A percentile compares a stretch with the other conserved stretches of the same genome.
phyloP scores from a whole-genome alignment of 345 rosid genomes.

The Aquilaria malaccensis region DNA sequence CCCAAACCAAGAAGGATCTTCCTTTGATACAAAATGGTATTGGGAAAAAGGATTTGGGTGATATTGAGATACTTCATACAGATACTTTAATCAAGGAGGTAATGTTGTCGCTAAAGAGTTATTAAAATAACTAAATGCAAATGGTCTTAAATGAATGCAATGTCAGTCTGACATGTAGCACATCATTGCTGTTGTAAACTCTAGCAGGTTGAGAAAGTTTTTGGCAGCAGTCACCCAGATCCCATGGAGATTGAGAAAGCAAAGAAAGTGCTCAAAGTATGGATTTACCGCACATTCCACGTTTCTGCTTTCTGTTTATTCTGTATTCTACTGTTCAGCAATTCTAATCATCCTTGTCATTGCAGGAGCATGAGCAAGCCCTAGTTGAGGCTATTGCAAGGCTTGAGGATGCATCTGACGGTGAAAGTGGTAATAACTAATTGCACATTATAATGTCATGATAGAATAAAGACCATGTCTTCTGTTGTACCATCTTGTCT shows the following conservation, averaged over 20 bases:
- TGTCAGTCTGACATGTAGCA: too few relatives aligned
- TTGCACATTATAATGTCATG: constrained; percentile 37
- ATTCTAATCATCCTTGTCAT: constrained; percentile 7
- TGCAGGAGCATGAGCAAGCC: constrained; percentile 90
- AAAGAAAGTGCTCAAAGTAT: constrained; percentile 77
- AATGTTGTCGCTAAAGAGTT: constrained; percentile 9
- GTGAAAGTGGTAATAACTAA: constrained; percentile 95
- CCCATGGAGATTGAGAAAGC: constrained; percentile 75
- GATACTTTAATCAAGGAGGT: constrained; percentile 90
- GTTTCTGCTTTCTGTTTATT: neutral
- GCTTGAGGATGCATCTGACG: constrained; percentile 94
- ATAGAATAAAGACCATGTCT: constrained; percentile 17
- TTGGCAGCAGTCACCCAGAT: constrained; percentile 58
- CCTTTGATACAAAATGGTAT: constrained; percentile 61
- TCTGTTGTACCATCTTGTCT: constrained; percentile 26
- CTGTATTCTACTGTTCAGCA: neutral
- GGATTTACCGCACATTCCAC: constrained; percentile 8
- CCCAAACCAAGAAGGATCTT: constrained; percentile 41
- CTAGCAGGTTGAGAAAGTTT: constrained; percentile 81
- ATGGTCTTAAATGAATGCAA: neutral
- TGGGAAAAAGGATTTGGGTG: constrained; percentile 72
- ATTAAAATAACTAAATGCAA: constrained; percentile 3
- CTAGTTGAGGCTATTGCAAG: constrained; percentile 81
- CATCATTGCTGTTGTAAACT: constrained; percentile 8
- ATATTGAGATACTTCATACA: constrained; percentile 87